Percentiles rank a stretch among this genome's conserved stretches.
phyloP scores from a whole-genome alignment of 2,329 filamentous ascomycete species.

The Arthrobotrys pseudoclavata region DNA sequence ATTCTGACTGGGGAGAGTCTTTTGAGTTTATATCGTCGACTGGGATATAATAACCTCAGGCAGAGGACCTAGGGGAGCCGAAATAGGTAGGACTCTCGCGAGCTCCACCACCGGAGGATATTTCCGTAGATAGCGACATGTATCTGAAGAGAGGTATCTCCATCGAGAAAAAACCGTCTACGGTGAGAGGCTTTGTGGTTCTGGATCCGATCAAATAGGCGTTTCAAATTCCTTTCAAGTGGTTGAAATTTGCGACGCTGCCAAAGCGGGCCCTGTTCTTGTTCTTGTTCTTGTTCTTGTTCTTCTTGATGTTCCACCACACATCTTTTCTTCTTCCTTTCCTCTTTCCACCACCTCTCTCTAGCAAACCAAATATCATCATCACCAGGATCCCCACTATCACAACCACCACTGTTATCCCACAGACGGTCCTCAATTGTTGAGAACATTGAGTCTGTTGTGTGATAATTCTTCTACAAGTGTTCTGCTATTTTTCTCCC shows the following conservation, averaged over 20 bases:
- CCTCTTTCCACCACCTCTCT: slow-evolving; percentile 30
- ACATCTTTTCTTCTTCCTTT: slow-evolving; percentile 51
- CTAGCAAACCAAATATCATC: not conserved
- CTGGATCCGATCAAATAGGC: slow-evolving; percentile 9
- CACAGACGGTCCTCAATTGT: slow-evolving; percentile 17
- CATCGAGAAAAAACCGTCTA: slow-evolving; percentile 4
- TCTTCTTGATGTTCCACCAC: slow-evolving; percentile 37
- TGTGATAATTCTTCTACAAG: slow-evolving; percentile 18
- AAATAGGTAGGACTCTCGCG: slow-evolving; percentile 10
- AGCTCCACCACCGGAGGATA: slow-evolving; percentile 18
- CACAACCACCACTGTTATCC: slow-evolving; percentile 16
- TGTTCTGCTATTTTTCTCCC: slow-evolving; percentile 24
- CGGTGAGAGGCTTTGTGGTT: slow-evolving; percentile 7
- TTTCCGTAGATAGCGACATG: slow-evolving; percentile 10
- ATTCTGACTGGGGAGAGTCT: not conserved
- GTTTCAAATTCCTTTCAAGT: slow-evolving; percentile 58
- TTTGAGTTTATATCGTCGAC: slow-evolving; percentile 15
- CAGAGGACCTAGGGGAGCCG: slow-evolving; percentile 16
- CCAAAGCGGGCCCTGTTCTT: slow-evolving; percentile 51
- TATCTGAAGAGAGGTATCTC: not conserved
- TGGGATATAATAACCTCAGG: slow-evolving; percentile 12
- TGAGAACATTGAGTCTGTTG: slow-evolving; percentile 13
- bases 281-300: slow-evolving; percentile 2
- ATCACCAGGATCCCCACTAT: too few relatives aligned
- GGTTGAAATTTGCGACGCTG: slow-evolving; percentile 49